phyloP scores from a whole-genome alignment of 495 filamentous ascomycete genomes.

The Neohortaea acidophila region DNA sequence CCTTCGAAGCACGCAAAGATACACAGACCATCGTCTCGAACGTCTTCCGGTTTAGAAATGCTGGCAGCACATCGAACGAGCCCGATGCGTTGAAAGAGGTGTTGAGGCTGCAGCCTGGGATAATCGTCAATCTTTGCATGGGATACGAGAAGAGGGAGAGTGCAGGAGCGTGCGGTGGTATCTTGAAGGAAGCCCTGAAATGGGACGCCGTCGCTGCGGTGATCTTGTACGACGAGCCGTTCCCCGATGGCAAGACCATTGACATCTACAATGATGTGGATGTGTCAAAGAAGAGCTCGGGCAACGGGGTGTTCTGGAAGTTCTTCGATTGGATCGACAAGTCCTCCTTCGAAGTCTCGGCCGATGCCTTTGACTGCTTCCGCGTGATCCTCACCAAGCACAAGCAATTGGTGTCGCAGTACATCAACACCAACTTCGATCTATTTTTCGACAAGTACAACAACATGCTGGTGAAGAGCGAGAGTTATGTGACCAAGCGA shows the following conservation, averaged over 20 bases:
- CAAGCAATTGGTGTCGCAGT: constrained; percentile 73
- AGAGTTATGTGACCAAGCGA: constrained; percentile 93
- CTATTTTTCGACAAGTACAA: constrained; percentile 89
- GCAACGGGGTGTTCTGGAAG: constrained; percentile 82
- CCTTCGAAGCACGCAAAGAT: constrained; percentile 89
- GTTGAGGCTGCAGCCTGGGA: constrained; percentile 67
- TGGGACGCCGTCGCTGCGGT: constrained; percentile 76
- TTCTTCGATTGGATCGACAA: constrained; percentile 97
- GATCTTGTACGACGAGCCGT: constrained; percentile 78
- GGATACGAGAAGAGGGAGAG: constrained; percentile 84
- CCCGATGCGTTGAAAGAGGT: constrained; percentile 75
- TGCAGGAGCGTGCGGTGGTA: constrained; percentile 80
- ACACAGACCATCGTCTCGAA: constrained; percentile 81
- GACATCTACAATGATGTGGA: constrained; percentile 48
- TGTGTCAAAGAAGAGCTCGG: constrained; percentile 47
- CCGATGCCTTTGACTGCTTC: constrained; percentile 95
- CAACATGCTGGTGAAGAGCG: constrained; percentile 68
- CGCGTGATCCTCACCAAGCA: constrained; percentile 87
- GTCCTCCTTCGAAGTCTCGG: constrained; percentile 87
- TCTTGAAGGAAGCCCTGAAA: constrained; percentile 83
- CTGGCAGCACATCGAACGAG: constrained; percentile 40
- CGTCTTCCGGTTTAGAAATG: constrained; percentile 64
- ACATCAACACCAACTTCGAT: constrained; percentile 73
- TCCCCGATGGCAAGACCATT: constrained; percentile 34
- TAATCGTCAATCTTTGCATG: constrained; percentile 73